These are phyloP conservation scores for Aspergillus vadensis DNA, from an alignment of 2,329 filamentous ascomycete genomes.

Conservation along the genomic window DNA sequence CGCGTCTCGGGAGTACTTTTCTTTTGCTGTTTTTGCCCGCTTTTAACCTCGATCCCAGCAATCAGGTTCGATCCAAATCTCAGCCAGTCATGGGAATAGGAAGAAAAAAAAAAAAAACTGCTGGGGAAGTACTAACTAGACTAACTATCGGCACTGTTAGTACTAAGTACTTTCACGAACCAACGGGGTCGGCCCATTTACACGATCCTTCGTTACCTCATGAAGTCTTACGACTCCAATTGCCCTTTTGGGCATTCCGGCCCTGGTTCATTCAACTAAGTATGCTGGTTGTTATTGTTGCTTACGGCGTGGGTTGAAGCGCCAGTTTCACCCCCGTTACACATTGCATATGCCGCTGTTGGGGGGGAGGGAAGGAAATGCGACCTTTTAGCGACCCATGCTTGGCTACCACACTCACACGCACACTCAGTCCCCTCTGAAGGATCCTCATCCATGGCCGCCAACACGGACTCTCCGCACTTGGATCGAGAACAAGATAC, in stretches of 20 bases:
- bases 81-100: constrained; percentile 5
- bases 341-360: not conserved
- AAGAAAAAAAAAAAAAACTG: not conserved
- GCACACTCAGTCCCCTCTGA: not conserved
- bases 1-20: not conserved
- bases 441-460: not conserved
- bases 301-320: not conserved
- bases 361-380: not conserved
- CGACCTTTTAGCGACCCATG: not conserved
- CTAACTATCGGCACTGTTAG: no score
- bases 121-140: not conserved
- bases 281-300: not conserved
- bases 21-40: not conserved
- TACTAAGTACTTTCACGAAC: not conserved
- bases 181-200: not conserved
- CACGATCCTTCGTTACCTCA: not conserved
- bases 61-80: constrained; percentile 15
- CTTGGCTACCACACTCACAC: not conserved
- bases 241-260: not conserved
- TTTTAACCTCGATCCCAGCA: constrained; percentile 7
- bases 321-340: not conserved
- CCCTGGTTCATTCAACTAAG: not conserved
- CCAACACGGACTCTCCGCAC: not conserved
- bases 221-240: not conserved
- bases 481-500: not conserved